These are phyloP conservation scores for Penicillium lividum DNA, from an alignment of 495 filamentous ascomycete species.

Conservation along the genomic window DNA sequence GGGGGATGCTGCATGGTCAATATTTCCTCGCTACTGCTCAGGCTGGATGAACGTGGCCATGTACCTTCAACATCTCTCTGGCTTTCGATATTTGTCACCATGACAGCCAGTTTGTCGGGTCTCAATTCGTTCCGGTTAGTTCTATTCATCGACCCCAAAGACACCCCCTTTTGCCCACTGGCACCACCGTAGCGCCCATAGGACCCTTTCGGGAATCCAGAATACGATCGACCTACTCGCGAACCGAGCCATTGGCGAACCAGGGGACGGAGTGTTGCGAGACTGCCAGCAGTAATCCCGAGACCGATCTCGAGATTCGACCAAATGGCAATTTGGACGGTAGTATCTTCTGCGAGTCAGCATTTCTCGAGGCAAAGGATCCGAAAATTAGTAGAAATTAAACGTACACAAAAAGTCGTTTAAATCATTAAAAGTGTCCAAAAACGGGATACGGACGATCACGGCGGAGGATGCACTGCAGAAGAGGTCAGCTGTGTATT, in stretches of 20 bases:
- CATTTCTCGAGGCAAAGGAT: slow-evolving; percentile 2
- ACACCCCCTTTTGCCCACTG: slow-evolving; percentile 24
- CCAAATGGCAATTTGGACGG: slow-evolving; percentile 46
- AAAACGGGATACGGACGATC: slow-evolving; percentile 43
- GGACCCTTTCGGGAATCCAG: slow-evolving; percentile 28
- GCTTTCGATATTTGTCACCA: slow-evolving; percentile 40
- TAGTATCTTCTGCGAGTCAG: slow-evolving; percentile 30
- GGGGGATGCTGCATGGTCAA: slow-evolving; percentile 25
- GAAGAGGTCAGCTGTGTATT: background rate
- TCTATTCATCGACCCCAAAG: slow-evolving; percentile 36
- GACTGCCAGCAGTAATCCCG: slow-evolving; percentile 47
- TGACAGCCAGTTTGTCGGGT: slow-evolving; percentile 42
- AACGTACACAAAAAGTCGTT: slow-evolving; percentile 43
- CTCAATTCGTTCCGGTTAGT: slow-evolving; percentile 23
- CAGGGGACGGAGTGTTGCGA: slow-evolving; percentile 50
- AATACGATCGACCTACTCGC: slow-evolving; percentile 20
- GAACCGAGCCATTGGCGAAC: slow-evolving; percentile 40
- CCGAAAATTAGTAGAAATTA: background rate
- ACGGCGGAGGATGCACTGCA: slow-evolving; percentile 41
- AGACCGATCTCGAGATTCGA: slow-evolving; percentile 45
- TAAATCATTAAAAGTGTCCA: slow-evolving; percentile 35
- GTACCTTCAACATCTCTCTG: slow-evolving; percentile 25
- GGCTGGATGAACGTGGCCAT: slow-evolving; percentile 23
- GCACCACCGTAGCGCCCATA: slow-evolving; percentile 20
- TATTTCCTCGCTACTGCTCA: slow-evolving; percentile 37